Evolutionary conservation across 257 asterid genomes (phyloP), one percentile per base, ranked within the genome.

Genomic region (Anisodus acutangulus): DNA sequence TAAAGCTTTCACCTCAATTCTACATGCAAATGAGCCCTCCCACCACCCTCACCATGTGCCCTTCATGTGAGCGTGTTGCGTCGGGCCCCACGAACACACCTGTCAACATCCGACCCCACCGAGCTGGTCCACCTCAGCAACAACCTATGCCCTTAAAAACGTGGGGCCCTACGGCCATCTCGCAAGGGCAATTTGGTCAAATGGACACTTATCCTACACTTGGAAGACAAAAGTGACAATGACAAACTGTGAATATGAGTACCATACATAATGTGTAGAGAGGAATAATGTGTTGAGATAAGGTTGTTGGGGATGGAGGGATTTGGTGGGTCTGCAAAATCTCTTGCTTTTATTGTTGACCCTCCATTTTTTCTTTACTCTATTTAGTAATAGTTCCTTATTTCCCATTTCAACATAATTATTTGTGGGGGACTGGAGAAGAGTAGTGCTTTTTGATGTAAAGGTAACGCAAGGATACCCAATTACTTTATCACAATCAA

Each of bases 21-120:
- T 93, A 94, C 93, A 92, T 94, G 98, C 97, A 93, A 68, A 90
- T 94, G 93, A 86, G 91, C 39, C 97, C 97, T 35, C 95, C 97
- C 0, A 92, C 97, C 1, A 94, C 97, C 58, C 95, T 94, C 85
- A 93, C 97, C 39, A 94, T 94, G 94, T 94, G 98, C 89, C 95
- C 98, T 81, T 94, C 98, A 6, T 94, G 98, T 72, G 97, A 93
- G 88, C 90, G 93, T 4, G 93, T 94, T 2, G 91, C 91, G 0
- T 31, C 88, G 17, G 60, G 64, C 12, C 82, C 89, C 9, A 49
- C 64, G 3, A 10, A 45, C 43, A 45, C 90, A 17, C 64, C 90
- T 31, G 59, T 51, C 64, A 76, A 26, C 37, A 4, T 70, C 4
- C 26, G 7, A 54, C 78, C 78, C 10, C 78, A 41, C 5, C 57